Base-by-base conservation (phyloP, 345 rosid genomes). In the Lenwebbia sp. region DNA sequence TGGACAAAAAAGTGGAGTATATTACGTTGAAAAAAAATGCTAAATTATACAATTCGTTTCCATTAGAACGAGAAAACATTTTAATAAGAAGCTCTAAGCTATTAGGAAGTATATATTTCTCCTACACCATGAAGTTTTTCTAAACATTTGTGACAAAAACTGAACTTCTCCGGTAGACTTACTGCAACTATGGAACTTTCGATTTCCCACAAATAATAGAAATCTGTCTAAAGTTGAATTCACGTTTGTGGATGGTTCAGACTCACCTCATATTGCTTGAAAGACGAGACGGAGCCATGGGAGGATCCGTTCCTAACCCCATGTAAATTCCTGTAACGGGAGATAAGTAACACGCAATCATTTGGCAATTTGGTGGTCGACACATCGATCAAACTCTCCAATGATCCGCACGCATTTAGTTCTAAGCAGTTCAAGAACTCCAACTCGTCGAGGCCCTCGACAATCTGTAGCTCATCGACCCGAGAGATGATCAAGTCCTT, bases 371-470 rank as follows among this genome's bases (percentile, higher is more conserved):
- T 0, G 6, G 60, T 10, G 60, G 28, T 56, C 3, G 13, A 56
- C 5, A 56, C 28, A 56, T 56, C 1, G 26, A 56, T 25, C 28
- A 4, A 4, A 26, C 62, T 25, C 26, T 56, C 62, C 62, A 56
- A 56, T 0, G 6, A 56, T 25, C 0, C 0, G 2, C 60, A 25
- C 2, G 5, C 0, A 10, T 0, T 4, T 10, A 10, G 28, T 25
- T 0, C 2, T 25, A 10, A 23, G 4, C 4, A 2, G 6, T 25
- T 56, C 60, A 10, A 56, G 26, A 56, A 10, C n/a, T 23, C 13
- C 4, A 55, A 23, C 60, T 23, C 1, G 13, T 23, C n/a, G 5
- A 56, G 60, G 28, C 13, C 60, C n/a, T 56, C 13, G 60, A 56
- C 13, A 23, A 25, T 10, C 28, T 1, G 13, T 23, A 10, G 6